Evolutionary conservation across 495 filamentous ascomycete species (phyloP).

Genomic region (Mytilinidion resinicola): DNA sequence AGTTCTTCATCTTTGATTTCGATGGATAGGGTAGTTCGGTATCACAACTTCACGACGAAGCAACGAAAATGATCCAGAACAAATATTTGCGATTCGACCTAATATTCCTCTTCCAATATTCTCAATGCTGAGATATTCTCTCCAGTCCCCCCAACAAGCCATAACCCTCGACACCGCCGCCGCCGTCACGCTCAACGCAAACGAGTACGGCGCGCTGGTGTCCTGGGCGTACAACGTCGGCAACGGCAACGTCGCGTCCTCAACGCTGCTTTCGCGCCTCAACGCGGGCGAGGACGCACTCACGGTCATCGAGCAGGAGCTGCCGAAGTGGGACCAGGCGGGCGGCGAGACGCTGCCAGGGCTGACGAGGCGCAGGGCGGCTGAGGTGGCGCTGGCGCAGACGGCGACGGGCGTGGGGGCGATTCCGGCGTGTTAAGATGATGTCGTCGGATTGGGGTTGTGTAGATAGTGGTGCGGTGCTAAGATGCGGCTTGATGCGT

Average conservation of each 20-base stretch:
- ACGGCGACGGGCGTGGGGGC: constrained; percentile 26
- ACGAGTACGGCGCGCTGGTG: constrained; percentile 48
- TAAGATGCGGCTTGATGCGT: too few relatives aligned
- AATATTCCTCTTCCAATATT: not conserved
- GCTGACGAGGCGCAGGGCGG: constrained; percentile 37
- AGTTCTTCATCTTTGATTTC: not conserved
- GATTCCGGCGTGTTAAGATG: constrained; percentile 29
- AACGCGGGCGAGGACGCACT: constrained; percentile 41
- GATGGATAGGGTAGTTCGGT: too few relatives aligned
- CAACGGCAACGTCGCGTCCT: constrained; percentile 40
- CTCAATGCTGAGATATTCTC: too few relatives aligned
- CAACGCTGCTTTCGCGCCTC: constrained; percentile 41
- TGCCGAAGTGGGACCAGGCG: constrained; percentile 45
- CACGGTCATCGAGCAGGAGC: constrained; percentile 40
- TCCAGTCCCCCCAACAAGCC: constrained; percentile 21
- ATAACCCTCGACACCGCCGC: constrained; percentile 36
- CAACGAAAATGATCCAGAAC: not conserved
- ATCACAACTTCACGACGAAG: too few relatives aligned
- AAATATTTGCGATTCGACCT: not conserved
- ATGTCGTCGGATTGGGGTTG: not conserved
- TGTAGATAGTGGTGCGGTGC: not conserved
- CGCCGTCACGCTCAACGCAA: constrained; percentile 40
- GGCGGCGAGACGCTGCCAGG: constrained; percentile 38
- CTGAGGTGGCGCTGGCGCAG: constrained; percentile 41
- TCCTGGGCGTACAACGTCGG: constrained; percentile 48